Percentiles rank a stretch among this genome's conserved stretches.
Conservation (phyloP, 768 basidiomycete species). For the Strobilomyces dryophilus region DNA sequence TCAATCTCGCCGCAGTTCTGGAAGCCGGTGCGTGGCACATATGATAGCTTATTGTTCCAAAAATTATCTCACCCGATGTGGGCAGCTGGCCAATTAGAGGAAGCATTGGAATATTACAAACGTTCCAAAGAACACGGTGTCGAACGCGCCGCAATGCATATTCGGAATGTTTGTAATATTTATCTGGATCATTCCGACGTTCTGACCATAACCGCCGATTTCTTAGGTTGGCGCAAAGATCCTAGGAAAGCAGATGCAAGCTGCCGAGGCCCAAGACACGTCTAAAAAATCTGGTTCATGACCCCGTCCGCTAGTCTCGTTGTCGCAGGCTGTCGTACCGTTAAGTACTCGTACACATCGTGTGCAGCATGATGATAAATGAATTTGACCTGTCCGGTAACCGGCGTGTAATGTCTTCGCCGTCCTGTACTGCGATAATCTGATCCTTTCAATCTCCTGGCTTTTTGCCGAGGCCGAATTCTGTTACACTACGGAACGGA, state of each 20-base stretch:
- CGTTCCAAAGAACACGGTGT: conserved; percentile 73
- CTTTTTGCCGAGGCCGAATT: conserved; percentile 15
- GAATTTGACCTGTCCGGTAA: conserved; percentile 5
- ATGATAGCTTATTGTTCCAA: conserved; percentile 33
- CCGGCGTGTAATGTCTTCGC: conserved; percentile 9
- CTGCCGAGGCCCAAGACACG: conserved; percentile 29
- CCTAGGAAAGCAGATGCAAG: conserved; percentile 54
- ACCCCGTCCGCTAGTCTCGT: conserved; percentile 9
- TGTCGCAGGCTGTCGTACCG: conserved; percentile 10
- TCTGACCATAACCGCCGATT: conserved; percentile 12
- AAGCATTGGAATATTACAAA: conserved; percentile 79
- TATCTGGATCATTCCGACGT: conserved; percentile 14
- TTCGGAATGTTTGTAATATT: conserved; percentile 62
- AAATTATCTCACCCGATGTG: conserved; percentile 28
- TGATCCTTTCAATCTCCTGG: conserved; percentile 28
- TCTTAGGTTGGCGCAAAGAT: conserved; percentile 78
- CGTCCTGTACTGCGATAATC: conserved; percentile 9
- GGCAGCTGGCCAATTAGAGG: conserved; percentile 73
- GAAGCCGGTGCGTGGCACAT: conserved; percentile 68
- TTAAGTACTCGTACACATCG: conserved; percentile 8
- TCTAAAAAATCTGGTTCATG: conserved; percentile 28
- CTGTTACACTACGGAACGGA: conserved; percentile 16
- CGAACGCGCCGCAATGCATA: conserved; percentile 77
- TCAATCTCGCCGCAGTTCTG: conserved; percentile 86
- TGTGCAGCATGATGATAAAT: conserved; percentile 12